Evolutionary conservation across 345 rosid species (phyloP).

Genomic region (Eucalyptus cloeziana): DNA sequence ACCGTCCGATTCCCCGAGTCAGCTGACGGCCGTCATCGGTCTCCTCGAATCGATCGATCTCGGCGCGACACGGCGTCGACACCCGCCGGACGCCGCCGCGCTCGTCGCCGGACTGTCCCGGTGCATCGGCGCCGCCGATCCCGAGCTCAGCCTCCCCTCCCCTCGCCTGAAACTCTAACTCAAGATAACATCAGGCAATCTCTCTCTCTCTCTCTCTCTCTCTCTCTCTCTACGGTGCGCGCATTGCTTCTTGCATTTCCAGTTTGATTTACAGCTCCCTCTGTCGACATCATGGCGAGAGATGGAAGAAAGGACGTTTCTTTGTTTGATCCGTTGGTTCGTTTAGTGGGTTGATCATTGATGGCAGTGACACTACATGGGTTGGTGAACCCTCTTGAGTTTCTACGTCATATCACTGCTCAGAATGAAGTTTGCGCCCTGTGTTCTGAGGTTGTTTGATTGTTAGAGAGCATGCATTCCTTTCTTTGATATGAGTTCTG

Average conservation of each 20-base stretch:
- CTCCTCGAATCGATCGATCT: background rate
- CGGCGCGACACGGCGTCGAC: background rate
- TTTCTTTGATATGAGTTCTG: background rate
- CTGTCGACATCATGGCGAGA: background rate
- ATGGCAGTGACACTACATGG: background rate
- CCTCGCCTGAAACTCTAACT: background rate
- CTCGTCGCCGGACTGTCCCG: background rate
- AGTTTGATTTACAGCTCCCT: background rate
- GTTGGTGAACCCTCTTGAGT: background rate
- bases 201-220: background rate
- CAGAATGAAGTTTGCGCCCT: background rate
- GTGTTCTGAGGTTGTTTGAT: background rate
- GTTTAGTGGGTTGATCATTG: background rate
- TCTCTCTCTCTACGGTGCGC: background rate
- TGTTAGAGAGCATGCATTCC: background rate
- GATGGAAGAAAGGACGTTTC: background rate
- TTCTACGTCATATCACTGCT: background rate
- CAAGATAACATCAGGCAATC: background rate
- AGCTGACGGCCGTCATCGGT: background rate
- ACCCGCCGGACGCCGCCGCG: background rate
- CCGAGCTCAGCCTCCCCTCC: background rate
- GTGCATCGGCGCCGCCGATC: background rate
- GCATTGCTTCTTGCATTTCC: background rate
- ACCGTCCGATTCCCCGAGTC: slow-evolving; percentile 1
- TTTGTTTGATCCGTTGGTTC: background rate